Evolutionary conservation across 306 rosid species (phyloP).

Genomic region (Aeschynomene evenia): DNA sequence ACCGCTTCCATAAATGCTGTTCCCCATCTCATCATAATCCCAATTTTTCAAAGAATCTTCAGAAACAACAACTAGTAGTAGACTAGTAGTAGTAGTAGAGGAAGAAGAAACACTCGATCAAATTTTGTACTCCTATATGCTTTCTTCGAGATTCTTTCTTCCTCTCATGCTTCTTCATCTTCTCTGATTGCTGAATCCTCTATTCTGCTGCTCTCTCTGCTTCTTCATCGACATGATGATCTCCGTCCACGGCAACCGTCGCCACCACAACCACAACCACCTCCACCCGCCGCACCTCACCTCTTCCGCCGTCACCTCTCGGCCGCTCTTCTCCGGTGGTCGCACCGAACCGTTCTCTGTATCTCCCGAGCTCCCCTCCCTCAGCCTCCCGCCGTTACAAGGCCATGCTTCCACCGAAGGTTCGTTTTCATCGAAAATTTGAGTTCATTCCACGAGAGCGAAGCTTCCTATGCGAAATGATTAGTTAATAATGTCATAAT

Average conservation of each 20-base stretch:
- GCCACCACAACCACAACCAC: conserved; percentile 46
- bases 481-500: neutral
- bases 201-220: too few relatives aligned
- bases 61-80: neutral
- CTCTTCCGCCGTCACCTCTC: conserved; percentile 32
- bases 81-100: too few relatives aligned
- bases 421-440: conserved; percentile 18
- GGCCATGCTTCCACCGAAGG: conserved; percentile 48
- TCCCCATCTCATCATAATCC: neutral
- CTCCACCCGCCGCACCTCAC: conserved; percentile 44
- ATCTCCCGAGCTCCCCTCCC: too few relatives aligned
- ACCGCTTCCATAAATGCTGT: neutral
- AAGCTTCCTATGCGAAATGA: neutral
- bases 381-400: conserved; percentile 44
- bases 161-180: neutral
- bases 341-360: conserved; percentile 25
- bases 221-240: conserved; percentile 45
- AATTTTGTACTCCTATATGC: too few relatives aligned
- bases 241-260: conserved; percentile 72
- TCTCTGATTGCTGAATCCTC: neutral
- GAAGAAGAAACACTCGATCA: neutral
- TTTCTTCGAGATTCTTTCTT: neutral
- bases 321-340: conserved; percentile 29
- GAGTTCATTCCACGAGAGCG: neutral
- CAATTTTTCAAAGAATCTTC: neutral